These are phyloP conservation scores for Phaffia tasmanica DNA, from an alignment of 768 basidiomycete genomes.

Conservation along the genomic window DNA sequence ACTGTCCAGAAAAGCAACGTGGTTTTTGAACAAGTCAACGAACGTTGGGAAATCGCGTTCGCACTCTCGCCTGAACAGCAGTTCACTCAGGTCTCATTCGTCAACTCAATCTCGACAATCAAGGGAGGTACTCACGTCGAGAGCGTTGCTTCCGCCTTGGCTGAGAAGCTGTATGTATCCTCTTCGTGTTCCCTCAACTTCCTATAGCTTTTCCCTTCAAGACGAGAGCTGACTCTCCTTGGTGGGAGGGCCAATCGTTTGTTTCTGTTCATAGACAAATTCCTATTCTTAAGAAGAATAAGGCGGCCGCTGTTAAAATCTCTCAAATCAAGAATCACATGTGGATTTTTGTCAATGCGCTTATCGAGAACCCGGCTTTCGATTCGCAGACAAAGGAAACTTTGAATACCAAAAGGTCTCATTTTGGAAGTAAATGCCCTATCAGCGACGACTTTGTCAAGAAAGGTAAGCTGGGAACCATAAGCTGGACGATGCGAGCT, in stretches of 20 bases:
- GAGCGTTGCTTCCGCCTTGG: conserved; percentile 72
- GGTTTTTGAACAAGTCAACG: conserved; percentile 66
- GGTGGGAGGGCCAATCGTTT: not conserved
- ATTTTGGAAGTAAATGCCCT: conserved; percentile 78
- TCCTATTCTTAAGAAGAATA: conserved; percentile 90
- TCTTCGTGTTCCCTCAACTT: not conserved
- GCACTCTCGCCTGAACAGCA: conserved; percentile 74
- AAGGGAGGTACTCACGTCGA: conserved; percentile 94
- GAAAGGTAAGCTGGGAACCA: conserved; percentile 52
- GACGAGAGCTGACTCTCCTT: not conserved
- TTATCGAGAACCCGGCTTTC: conserved; percentile 95
- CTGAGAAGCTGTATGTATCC: conserved; percentile 53
- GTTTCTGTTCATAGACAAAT: conserved; percentile 41
- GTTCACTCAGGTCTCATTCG: conserved; percentile 91
- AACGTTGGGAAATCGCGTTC: conserved; percentile 92
- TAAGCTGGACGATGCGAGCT: not conserved
- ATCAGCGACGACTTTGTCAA: conserved; percentile 90
- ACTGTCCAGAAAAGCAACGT: conserved; percentile 62
- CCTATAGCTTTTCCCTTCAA: not conserved
- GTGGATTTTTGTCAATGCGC: conserved; percentile 92
- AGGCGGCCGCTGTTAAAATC: conserved; percentile 83
- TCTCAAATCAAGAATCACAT: conserved; percentile 94
- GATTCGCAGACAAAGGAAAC: conserved; percentile 99
- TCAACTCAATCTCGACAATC: conserved; percentile 90
- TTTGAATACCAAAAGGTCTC: conserved; percentile 69